Conservation (phyloP, 2,329 filamentous ascomycete genomes). For the Falciphora oryzae region DNA sequence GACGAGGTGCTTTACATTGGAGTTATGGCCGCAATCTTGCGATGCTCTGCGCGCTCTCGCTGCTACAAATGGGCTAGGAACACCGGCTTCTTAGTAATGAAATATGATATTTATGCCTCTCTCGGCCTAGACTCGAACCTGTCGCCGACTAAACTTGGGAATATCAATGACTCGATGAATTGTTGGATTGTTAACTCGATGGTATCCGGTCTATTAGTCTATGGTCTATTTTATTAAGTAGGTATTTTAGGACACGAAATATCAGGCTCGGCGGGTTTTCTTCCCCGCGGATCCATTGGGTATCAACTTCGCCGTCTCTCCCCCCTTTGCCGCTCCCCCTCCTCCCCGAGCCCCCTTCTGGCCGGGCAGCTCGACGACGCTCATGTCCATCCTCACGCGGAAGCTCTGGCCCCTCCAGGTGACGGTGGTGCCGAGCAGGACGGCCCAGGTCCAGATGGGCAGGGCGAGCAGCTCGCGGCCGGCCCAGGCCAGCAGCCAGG, state of each 20-base stretch:
- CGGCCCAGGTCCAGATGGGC: conserved; percentile 86
- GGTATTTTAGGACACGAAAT: neutral
- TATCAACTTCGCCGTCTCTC: conserved; percentile 17
- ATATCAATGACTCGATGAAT: too few relatives aligned
- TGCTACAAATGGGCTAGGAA: too few relatives aligned
- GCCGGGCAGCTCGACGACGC: conserved; percentile 50
- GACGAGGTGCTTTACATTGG: too few relatives aligned
- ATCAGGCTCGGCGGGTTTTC: neutral
- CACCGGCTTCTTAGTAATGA: too few relatives aligned
- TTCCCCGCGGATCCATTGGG: neutral
- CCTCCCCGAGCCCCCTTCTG: neutral
- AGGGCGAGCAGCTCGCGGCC: conserved; percentile 77
- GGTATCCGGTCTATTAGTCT: conserved; percentile 1
- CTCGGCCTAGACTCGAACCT: too few relatives aligned
- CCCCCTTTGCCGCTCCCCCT: neutral
- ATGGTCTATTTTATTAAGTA: conserved; percentile 2
- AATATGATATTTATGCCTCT: too few relatives aligned
- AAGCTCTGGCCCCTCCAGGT: conserved; percentile 83
- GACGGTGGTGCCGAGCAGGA: conserved; percentile 81
- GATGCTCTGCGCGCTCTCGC: too few relatives aligned
- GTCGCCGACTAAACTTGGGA: too few relatives aligned
- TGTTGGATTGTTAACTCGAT: neutral
- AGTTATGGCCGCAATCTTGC: too few relatives aligned
- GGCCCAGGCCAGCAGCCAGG: conserved; percentile 80
- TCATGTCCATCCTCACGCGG: conserved; percentile 77